Evolutionary conservation across 2,329 filamentous ascomycete species (phyloP).

Genomic region (Camillea tinctor): DNA sequence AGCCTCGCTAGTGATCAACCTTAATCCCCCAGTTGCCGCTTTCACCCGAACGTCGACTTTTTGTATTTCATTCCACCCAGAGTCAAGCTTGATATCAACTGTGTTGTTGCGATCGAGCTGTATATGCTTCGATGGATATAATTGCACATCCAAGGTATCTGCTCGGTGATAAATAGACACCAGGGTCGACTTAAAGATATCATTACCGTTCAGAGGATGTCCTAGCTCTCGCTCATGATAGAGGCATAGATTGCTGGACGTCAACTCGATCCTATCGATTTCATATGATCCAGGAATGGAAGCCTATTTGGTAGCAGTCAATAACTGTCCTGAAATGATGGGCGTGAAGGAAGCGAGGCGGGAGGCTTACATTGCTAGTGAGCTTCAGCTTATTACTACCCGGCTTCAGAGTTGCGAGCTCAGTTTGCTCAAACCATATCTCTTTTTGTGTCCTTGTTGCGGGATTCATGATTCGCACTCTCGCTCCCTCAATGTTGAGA

Average conservation of each 20-base stretch:
- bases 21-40: constrained; percentile 63
- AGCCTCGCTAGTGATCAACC: constrained; percentile 61
- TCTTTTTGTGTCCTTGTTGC: constrained; percentile 61
- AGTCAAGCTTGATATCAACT: constrained; percentile 69
- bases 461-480: constrained; percentile 60
- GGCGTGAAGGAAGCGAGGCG: no score
- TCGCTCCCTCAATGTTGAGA: constrained; percentile 64
- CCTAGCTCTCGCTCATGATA: constrained; percentile 61
- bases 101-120: constrained; percentile 77
- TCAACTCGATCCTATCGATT: constrained; percentile 69
- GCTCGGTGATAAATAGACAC: constrained; percentile 72
- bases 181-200: constrained; percentile 58
- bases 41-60: constrained; percentile 61
- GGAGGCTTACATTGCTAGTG: constrained; percentile 42
- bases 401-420: constrained; percentile 48
- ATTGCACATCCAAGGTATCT: constrained; percentile 65
- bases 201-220: constrained; percentile 44
- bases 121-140: constrained; percentile 67
- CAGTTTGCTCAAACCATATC: constrained; percentile 58
- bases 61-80: constrained; percentile 70
- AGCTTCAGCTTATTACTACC: constrained; percentile 50
- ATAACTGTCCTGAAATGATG: constrained; percentile 10
- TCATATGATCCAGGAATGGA: constrained; percentile 72
- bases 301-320: constrained; percentile 47
- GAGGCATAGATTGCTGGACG: constrained; percentile 62